These are phyloP conservation scores for Septoria petroselini DNA, from an alignment of 2,329 filamentous ascomycete genomes.

Conservation along the genomic window DNA sequence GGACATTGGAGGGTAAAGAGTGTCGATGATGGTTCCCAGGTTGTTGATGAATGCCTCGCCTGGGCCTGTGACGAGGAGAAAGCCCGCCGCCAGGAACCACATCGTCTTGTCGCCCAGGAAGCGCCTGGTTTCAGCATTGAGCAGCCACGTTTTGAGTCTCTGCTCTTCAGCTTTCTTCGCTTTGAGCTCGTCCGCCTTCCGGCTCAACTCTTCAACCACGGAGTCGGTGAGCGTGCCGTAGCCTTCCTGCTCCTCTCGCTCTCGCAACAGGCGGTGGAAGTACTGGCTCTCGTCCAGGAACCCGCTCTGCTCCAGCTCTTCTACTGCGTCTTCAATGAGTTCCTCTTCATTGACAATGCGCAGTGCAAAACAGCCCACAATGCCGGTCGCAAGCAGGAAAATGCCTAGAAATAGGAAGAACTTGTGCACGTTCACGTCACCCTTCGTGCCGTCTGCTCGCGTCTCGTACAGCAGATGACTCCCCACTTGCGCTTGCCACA, in stretches of 20 bases:
- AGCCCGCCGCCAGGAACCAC: constrained; percentile 90
- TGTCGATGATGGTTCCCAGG: constrained; percentile 86
- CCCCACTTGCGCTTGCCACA: constrained; percentile 91
- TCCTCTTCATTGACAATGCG: constrained; percentile 79
- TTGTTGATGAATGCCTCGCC: constrained; percentile 99
- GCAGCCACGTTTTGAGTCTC: constrained; percentile 80
- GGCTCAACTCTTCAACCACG: constrained; percentile 45
- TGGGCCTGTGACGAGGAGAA: constrained; percentile 88
- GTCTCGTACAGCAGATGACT: constrained; percentile 72
- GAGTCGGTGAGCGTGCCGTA: constrained; percentile 61
- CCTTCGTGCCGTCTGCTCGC: constrained; percentile 58
- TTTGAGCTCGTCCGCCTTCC: constrained; percentile 48
- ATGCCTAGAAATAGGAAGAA: constrained; percentile 84
- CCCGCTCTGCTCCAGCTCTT: constrained; percentile 86
- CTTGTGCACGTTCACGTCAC: constrained; percentile 69
- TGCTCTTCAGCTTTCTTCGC: constrained; percentile 52
- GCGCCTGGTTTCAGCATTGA: constrained; percentile 83
- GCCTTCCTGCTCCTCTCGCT: constrained; percentile 43
- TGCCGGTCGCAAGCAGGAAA: constrained; percentile 66
- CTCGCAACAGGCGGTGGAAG: constrained; percentile 54
- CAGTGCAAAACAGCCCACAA: constrained; percentile 71
- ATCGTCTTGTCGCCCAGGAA: constrained; percentile 89
- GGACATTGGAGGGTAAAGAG: constrained; percentile 62
- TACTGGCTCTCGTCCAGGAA: constrained; percentile 72
- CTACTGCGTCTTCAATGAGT: constrained; percentile 83